These are phyloP conservation scores for Elongisporangium prolatum DNA, from an alignment of 352 stramenopile species.

Conservation along the genomic window DNA sequence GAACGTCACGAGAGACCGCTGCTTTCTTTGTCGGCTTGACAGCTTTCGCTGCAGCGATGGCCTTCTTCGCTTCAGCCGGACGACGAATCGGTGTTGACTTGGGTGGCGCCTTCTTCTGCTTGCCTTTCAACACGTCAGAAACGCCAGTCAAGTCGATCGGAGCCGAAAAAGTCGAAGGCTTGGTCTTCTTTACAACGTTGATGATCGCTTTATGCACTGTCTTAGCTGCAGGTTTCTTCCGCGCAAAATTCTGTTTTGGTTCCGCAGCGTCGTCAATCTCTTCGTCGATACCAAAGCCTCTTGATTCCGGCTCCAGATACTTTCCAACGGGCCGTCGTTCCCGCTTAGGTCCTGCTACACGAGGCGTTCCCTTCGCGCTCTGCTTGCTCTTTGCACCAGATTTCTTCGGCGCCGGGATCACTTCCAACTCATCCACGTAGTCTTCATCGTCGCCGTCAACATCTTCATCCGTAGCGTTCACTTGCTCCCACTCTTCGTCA, in stretches of 20 bases:
- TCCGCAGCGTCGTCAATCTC: not conserved
- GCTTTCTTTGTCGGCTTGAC: conserved; percentile 8
- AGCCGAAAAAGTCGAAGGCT: conserved; percentile 12
- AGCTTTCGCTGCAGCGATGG: conserved; percentile 2
- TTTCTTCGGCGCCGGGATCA: conserved; percentile 8
- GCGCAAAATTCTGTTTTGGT: not conserved
- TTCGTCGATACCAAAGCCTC: not conserved
- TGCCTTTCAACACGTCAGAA: conserved; percentile 10
- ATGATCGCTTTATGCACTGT: conserved; percentile 11
- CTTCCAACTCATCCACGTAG: conserved; percentile 11
- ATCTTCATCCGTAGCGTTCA: conserved; percentile 4
- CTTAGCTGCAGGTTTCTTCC: conserved; percentile 13
- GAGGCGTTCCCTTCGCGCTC: not conserved
- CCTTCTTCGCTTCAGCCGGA: not conserved
- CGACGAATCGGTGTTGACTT: not conserved
- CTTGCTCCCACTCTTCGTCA: conserved; percentile 9
- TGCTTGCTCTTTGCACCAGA: not conserved
- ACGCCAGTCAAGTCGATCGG: conserved; percentile 26
- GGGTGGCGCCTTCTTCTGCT: conserved; percentile 9
- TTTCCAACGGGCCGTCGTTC: not conserved
- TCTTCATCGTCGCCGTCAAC: conserved; percentile 8
- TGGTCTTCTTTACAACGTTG: not conserved
- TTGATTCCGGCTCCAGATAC: not conserved
- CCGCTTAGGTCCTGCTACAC: not conserved
- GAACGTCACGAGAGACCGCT: not conserved